Percentiles rank a stretch among this genome's conserved stretches.
phyloP scores from a whole-genome alignment of 306 rosid genomes.

The Quercus variabilis region DNA sequence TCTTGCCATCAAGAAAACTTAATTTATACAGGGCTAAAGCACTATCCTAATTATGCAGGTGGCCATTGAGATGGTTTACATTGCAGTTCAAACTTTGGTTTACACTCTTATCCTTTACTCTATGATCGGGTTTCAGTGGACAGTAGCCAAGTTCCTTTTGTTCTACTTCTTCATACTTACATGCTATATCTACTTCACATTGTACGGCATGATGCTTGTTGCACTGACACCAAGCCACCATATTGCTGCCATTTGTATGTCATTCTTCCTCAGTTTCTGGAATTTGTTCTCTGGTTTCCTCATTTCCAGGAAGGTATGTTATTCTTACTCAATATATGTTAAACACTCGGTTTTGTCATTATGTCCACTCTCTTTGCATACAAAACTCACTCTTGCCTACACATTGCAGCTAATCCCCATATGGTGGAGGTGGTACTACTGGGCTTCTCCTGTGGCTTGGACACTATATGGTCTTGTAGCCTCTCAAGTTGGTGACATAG shows the following conservation, averaged over 20 bases:
- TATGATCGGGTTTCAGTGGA: conserved; percentile 70
- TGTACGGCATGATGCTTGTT: conserved; percentile 81
- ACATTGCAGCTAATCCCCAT: conserved; percentile 62
- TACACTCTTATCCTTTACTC: conserved; percentile 46
- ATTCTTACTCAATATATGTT: not conserved
- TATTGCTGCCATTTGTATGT: conserved; percentile 59
- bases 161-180: conserved; percentile 71
- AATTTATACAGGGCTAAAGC: not conserved
- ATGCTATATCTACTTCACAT: conserved; percentile 63
- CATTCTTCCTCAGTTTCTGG: conserved; percentile 75
- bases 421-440: conserved; percentile 93
- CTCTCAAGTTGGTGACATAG: conserved; percentile 54
- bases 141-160: conserved; percentile 45
- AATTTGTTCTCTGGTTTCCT: conserved; percentile 82
- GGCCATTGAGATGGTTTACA: conserved; percentile 62
- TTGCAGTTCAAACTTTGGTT: conserved; percentile 41
- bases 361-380: not conserved
- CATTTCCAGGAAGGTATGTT: conserved; percentile 63
- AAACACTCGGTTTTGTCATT: not conserved
- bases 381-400: not conserved
- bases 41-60: conserved; percentile 40
- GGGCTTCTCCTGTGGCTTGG: conserved; percentile 84
- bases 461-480: conserved; percentile 59
- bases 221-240: conserved; percentile 71
- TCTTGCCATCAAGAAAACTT: not conserved